Percentiles rank a stretch among this genome's conserved stretches.
These are phyloP conservation scores for Orbilia javanica DNA, from an alignment of 2,329 filamentous ascomycete genomes.

Conservation along the genomic window DNA sequence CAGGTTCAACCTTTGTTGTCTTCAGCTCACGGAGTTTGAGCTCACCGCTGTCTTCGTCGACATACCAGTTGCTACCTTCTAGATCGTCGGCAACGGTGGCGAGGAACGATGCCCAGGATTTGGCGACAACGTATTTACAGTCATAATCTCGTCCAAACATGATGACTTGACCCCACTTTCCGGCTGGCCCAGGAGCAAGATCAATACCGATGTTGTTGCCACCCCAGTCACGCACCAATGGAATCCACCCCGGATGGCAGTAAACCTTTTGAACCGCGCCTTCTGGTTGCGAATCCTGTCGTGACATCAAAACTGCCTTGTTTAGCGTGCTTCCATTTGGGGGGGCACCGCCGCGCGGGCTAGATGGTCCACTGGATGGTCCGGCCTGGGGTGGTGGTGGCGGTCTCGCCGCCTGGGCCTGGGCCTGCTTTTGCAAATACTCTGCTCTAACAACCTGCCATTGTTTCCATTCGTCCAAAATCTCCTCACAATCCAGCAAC, in stretches of 20 bases:
- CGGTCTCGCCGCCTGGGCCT: constrained; percentile 69
- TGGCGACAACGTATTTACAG: constrained; percentile 95
- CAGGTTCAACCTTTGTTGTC: constrained; percentile 86
- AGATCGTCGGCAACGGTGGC: constrained; percentile 91
- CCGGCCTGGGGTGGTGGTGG: constrained; percentile 66
- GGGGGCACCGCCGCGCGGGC: constrained; percentile 57
- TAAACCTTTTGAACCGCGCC: constrained; percentile 92
- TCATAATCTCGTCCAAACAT: constrained; percentile 98
- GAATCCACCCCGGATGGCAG: constrained; percentile 94
- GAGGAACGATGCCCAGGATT: constrained; percentile 90
- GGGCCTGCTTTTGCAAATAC: constrained; percentile 76
- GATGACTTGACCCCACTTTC: constrained; percentile 96
- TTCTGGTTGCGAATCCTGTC: constrained; percentile 88
- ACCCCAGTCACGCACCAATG: constrained; percentile 95
- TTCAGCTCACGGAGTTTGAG: constrained; percentile 94
- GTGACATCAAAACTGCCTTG: constrained; percentile 76
- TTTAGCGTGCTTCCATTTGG: constrained; percentile 59
- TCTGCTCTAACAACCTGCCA: constrained; percentile 95
- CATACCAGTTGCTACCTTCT: constrained; percentile 86
- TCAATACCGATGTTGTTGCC: constrained; percentile 97
- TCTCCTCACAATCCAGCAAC: constrained; percentile 97
- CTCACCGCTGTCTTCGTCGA: constrained; percentile 92
- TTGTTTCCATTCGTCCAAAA: constrained; percentile 96
- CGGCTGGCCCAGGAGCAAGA: constrained; percentile 86
- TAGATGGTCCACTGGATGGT: constrained; percentile 66